Evolutionary conservation across 805 yeast genomes (phyloP).

Genomic region (Pichia cabralensis): DNA sequence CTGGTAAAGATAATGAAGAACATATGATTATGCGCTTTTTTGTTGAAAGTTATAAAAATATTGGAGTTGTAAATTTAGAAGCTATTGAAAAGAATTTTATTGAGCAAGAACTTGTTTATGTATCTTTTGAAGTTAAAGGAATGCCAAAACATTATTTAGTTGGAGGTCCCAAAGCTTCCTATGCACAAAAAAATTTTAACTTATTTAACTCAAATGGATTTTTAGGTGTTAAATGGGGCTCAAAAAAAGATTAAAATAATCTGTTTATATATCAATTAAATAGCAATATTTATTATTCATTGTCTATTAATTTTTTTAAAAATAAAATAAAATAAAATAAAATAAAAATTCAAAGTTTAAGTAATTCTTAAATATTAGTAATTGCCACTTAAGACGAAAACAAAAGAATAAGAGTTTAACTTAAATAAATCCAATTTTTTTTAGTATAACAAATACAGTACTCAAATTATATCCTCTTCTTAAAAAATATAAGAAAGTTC

Average conservation of each 20-base stretch:
- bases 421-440: constrained; percentile 17
- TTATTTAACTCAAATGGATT: constrained; percentile 39
- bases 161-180: constrained; percentile 40
- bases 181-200: constrained; percentile 13
- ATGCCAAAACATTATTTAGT: constrained; percentile 58
- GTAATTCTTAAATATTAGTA: too few relatives aligned
- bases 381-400: too few relatives aligned
- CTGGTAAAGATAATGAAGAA: constrained; percentile 67
- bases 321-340: not conserved
- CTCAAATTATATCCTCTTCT: constrained; percentile 15
- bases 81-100: constrained; percentile 61
- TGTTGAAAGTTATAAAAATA: constrained; percentile 58
- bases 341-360: not conserved
- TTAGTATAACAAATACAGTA: constrained; percentile 11
- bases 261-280: too few relatives aligned
- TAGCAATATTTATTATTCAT: not conserved
- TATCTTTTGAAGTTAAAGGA: constrained; percentile 70
- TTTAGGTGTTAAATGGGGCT: constrained; percentile 79
- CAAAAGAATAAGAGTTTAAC: not conserved
- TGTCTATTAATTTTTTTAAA: not conserved
- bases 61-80: constrained; percentile 71
- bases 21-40: constrained; percentile 79
- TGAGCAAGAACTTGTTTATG: constrained; percentile 59
- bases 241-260: constrained; percentile 37
- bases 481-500: constrained; percentile 12